Evolutionary conservation across 805 yeast species (phyloP).

Genomic region (Clavispora santaluciae): DNA sequence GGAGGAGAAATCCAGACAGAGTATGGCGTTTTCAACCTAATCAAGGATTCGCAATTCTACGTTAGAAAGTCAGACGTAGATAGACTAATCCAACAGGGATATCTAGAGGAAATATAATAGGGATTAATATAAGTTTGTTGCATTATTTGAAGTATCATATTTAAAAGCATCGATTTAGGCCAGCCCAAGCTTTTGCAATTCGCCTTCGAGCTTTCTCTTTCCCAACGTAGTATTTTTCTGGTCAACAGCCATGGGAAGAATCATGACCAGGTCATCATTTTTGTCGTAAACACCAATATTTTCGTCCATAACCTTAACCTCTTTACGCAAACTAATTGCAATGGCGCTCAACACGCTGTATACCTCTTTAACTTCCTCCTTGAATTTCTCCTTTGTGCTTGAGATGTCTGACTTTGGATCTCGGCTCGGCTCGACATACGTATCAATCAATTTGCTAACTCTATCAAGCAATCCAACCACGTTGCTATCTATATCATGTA

Average conservation of each 20-base stretch:
- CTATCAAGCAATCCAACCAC: constrained; percentile 48
- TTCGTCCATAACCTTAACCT: constrained; percentile 60
- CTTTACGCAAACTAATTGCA: constrained; percentile 58
- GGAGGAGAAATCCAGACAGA: constrained; percentile 98
- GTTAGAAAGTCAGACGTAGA: constrained; percentile 95
- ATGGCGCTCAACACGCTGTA: constrained; percentile 53
- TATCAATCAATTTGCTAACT: constrained; percentile 44
- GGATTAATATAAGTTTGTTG: background rate
- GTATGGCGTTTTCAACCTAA: constrained; percentile 89
- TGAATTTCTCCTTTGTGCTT: constrained; percentile 36
- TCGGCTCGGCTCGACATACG: constrained; percentile 28
- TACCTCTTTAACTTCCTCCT: constrained; percentile 41
- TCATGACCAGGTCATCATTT: constrained; percentile 42
- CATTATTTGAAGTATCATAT: background rate
- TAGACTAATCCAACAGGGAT: constrained; percentile 89
- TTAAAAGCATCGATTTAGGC: background rate
- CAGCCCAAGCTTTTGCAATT: constrained; percentile 23
- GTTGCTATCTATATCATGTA: constrained; percentile 48
- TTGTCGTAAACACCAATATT: constrained; percentile 45
- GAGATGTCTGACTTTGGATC: constrained; percentile 18
- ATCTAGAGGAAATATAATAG: constrained; percentile 62
- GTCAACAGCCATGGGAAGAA: constrained; percentile 64
- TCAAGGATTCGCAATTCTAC: constrained; percentile 90
- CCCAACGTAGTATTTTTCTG: constrained; percentile 71
- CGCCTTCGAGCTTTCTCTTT: constrained; percentile 48